Conservation (phyloP, 306 rosid genomes). For the Calophaca sinica region DNA sequence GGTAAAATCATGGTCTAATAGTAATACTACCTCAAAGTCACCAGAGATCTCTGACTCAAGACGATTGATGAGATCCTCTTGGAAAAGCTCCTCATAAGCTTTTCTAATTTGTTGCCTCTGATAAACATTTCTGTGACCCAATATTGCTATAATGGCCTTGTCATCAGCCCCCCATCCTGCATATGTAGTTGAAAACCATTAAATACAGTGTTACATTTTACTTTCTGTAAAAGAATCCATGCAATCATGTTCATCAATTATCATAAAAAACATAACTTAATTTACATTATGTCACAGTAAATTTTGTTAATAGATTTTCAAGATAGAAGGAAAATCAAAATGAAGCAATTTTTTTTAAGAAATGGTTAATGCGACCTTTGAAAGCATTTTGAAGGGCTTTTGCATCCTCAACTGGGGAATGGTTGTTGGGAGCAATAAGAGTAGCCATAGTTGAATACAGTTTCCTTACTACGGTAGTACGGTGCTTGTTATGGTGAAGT, state of each 20-base stretch:
- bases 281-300: background rate
- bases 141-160: slow-evolving; percentile 63
- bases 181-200: slow-evolving; percentile 6
- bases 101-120: slow-evolving; percentile 77
- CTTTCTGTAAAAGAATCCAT: background rate
- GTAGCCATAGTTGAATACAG: slow-evolving; percentile 58
- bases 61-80: slow-evolving; percentile 84
- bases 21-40: slow-evolving; percentile 72
- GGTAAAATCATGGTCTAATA: background rate
- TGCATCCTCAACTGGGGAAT: slow-evolving; percentile 65
- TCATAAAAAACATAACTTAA: background rate
- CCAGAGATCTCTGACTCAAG: slow-evolving; percentile 89
- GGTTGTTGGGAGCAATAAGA: slow-evolving; percentile 47
- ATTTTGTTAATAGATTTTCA: background rate
- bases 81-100: slow-evolving; percentile 64
- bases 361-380: slow-evolving; percentile 50
- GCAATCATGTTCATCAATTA: background rate
- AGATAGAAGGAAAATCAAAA: background rate
- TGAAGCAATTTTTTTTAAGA: background rate
- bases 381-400: slow-evolving; percentile 59
- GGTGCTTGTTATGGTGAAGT: slow-evolving; percentile 13
- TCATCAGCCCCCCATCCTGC: slow-evolving; percentile 90
- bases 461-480: background rate
- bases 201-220: background rate
- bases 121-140: slow-evolving; percentile 69